Evolutionary conservation across 495 filamentous ascomycete species (phyloP).

Genomic region (Elaphomyces granulatus): DNA sequence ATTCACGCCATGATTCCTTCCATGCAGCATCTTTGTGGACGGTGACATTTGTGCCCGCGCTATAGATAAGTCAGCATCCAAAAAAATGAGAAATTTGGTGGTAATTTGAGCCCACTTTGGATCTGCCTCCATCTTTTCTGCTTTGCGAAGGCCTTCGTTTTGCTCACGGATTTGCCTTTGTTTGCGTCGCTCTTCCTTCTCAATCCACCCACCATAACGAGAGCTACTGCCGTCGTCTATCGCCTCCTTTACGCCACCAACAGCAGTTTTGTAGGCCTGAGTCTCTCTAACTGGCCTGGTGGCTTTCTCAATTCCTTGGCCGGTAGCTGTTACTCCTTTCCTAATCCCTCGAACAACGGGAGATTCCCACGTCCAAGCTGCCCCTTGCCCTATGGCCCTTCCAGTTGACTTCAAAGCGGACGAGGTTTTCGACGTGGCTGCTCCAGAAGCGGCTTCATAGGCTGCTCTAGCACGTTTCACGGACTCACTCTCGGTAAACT

Average conservation of each 20-base stretch:
- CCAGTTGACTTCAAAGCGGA: constrained; percentile 75
- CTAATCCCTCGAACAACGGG: constrained; percentile 83
- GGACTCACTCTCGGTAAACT: constrained; percentile 90
- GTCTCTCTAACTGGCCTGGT: constrained; percentile 88
- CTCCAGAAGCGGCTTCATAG: constrained; percentile 69
- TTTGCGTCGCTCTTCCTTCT: constrained; percentile 81
- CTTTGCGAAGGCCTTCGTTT: constrained; percentile 35
- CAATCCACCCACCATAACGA: constrained; percentile 87
- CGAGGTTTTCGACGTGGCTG: constrained; percentile 54
- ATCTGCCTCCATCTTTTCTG: constrained; percentile 57
- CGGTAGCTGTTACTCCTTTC: constrained; percentile 68
- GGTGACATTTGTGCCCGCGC: constrained; percentile 86
- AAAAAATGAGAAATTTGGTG: neutral
- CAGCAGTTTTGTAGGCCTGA: constrained; percentile 66
- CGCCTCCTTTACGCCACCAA: constrained; percentile 70
- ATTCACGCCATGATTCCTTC: constrained; percentile 91
- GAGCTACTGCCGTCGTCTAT: constrained; percentile 96
- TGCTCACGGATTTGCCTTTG: constrained; percentile 60
- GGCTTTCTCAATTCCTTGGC: constrained; percentile 78
- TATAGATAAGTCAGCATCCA: constrained; percentile 25
- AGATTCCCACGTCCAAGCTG: constrained; percentile 95
- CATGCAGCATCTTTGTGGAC: constrained; percentile 92
- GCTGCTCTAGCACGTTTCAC: constrained; percentile 73
- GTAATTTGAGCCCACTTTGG: constrained; percentile 52
- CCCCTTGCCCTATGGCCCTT: constrained; percentile 71